Evolutionary conservation across 495 filamentous ascomycete species (phyloP).

Genomic region (Penicillium canariense): DNA sequence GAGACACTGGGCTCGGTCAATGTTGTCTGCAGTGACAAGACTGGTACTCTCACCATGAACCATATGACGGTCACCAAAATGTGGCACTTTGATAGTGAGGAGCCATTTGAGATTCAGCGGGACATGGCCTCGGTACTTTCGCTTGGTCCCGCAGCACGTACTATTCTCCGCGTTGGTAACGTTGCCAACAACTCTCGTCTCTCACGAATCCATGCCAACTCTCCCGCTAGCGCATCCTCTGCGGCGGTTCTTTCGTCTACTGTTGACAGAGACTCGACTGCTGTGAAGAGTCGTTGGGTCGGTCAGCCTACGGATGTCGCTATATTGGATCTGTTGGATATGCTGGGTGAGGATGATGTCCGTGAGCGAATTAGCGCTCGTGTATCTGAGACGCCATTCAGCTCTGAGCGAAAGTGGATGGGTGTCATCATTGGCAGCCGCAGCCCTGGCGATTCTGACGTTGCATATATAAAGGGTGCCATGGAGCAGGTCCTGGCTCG

Average conservation of each 20-base stretch:
- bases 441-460: slow-evolving; percentile 52
- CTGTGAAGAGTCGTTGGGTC: slow-evolving; percentile 82
- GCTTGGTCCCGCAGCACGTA: slow-evolving; percentile 68
- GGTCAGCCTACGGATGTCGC: slow-evolving; percentile 97
- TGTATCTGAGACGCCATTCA: slow-evolving; percentile 85
- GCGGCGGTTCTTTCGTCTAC: slow-evolving; percentile 77
- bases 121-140: slow-evolving; percentile 59
- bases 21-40: slow-evolving; percentile 98
- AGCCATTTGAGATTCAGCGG: slow-evolving; percentile 70
- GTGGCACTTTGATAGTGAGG: slow-evolving; percentile 79
- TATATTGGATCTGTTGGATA: slow-evolving; percentile 86
- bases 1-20: slow-evolving; percentile 98
- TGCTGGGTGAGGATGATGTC: slow-evolving; percentile 85
- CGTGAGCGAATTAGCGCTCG: slow-evolving; percentile 78
- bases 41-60: slow-evolving; percentile 91
- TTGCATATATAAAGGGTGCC: slow-evolving; percentile 93
- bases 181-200: slow-evolving; percentile 94
- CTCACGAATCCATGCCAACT: slow-evolving; percentile 57
- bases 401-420: slow-evolving; percentile 99
- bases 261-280: slow-evolving; percentile 57
- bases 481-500: slow-evolving; percentile 81
- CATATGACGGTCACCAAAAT: slow-evolving; percentile 98
- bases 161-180: slow-evolving; percentile 85
- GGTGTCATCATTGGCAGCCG: slow-evolving; percentile 75
- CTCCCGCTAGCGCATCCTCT: slow-evolving; percentile 64